These are phyloP conservation scores for Sporothrix dimorphospora DNA, from an alignment of 2,329 filamentous ascomycete genomes.

Conservation along the genomic window DNA sequence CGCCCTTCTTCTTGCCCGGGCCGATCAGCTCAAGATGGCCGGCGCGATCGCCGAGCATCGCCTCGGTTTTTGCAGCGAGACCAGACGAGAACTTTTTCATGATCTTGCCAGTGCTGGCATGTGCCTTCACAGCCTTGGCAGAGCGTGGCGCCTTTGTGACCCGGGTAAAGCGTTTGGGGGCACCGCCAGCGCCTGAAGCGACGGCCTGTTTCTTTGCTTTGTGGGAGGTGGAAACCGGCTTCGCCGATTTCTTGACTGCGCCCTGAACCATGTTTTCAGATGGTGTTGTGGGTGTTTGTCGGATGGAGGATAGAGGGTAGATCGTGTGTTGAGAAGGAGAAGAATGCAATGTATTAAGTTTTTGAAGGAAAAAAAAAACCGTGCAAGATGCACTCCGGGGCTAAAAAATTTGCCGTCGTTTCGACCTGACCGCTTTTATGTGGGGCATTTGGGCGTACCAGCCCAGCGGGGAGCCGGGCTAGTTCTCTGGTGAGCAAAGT, in stretches of 20 bases:
- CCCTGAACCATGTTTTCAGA: constrained; percentile 57
- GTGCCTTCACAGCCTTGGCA: constrained; percentile 40
- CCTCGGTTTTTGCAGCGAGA: constrained; percentile 59
- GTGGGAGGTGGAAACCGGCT: constrained; percentile 37
- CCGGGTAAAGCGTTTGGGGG: constrained; percentile 47
- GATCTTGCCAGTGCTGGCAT: constrained; percentile 53
- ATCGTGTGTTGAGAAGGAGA: background rate
- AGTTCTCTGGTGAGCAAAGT: no score
- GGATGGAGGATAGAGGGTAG: background rate
- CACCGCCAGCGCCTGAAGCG: constrained; percentile 33
- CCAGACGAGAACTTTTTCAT: constrained; percentile 60
- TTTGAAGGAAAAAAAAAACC: background rate
- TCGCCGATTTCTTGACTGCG: constrained; percentile 52
- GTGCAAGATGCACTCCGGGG: background rate
- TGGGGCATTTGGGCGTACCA: background rate
- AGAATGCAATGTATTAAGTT: background rate
- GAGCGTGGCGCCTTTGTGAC: constrained; percentile 54
- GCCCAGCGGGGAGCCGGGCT: no score
- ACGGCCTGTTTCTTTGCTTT: constrained; percentile 45
- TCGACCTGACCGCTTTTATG: background rate
- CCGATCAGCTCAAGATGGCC: constrained; percentile 64
- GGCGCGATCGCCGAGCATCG: constrained; percentile 60
- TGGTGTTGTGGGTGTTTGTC: background rate
- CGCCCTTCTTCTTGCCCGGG: constrained; percentile 53
- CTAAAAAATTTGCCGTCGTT: background rate